These are phyloP conservation scores for Zymoseptoria ardabiliae DNA, from an alignment of 2,329 filamentous ascomycete genomes.

Conservation along the genomic window DNA sequence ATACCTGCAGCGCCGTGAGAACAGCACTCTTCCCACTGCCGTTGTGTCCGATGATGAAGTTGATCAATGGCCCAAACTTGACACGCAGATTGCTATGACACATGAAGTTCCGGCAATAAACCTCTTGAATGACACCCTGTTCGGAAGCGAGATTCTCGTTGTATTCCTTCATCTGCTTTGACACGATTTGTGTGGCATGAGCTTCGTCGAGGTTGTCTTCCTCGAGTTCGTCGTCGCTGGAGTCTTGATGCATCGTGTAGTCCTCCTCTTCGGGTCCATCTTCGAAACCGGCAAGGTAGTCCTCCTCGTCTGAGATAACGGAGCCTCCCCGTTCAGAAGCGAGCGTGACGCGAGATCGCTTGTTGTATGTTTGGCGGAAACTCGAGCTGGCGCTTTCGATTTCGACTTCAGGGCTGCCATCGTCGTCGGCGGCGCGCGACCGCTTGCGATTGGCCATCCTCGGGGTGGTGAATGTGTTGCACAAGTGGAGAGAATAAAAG, in stretches of 20 bases:
- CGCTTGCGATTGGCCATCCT: constrained; percentile 23
- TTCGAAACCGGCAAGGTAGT: constrained; percentile 5
- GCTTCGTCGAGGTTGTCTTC: constrained; percentile 24
- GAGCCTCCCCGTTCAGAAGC: constrained; percentile 24
- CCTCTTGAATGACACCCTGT: constrained; percentile 78
- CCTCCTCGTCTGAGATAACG: constrained; percentile 25
- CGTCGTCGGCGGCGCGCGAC: constrained; percentile 13
- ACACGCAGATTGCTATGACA: constrained; percentile 79
- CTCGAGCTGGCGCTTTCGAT: constrained; percentile 25
- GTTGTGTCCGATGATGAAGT: constrained; percentile 97
- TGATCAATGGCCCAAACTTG: constrained; percentile 85
- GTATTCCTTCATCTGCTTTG: constrained; percentile 20
- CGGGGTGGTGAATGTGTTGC: background rate
- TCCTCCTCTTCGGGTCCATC: constrained; percentile 11
- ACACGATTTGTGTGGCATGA: constrained; percentile 26
- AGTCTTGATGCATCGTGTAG: constrained; percentile 13
- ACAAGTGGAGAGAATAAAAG: constrained; percentile 1
- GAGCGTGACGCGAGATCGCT: constrained; percentile 25
- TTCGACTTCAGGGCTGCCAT: constrained; percentile 18
- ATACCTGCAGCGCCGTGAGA: constrained; percentile 84
- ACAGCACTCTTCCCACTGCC: constrained; percentile 97
- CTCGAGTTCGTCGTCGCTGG: constrained; percentile 21
- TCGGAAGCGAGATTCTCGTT: constrained; percentile 66
- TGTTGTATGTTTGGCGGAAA: constrained; percentile 21
- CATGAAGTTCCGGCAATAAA: constrained; percentile 92